A percentile compares a stretch with the other conserved stretches of the same genome.
Conservation (phyloP, 148 eudicot genomes). For the Rhododendron ferrugineum region DNA sequence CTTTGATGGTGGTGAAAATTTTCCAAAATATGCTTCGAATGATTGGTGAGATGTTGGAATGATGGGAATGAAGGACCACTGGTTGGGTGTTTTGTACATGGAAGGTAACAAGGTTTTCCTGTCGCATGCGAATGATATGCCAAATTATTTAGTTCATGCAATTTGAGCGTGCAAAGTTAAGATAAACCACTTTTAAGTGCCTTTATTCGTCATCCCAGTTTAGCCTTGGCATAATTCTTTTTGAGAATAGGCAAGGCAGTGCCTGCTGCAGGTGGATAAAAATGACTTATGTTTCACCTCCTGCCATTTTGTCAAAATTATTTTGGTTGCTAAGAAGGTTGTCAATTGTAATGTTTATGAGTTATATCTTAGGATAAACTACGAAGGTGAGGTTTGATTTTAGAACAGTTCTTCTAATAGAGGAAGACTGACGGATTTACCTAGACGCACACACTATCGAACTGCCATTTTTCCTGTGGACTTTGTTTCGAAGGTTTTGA, state of each 20-base stretch:
- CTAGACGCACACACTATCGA: neutral
- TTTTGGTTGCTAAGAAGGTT: neutral
- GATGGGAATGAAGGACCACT: neutral
- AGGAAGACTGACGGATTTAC: neutral
- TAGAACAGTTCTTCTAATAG: neutral
- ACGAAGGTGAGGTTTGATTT: neutral
- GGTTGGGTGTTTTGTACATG: neutral
- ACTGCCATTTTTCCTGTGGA: neutral
- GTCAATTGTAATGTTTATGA: neutral
- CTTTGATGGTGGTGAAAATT: neutral
- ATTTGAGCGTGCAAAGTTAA: neutral
- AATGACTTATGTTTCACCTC: neutral
- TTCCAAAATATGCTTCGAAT: neutral
- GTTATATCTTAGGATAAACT: neutral
- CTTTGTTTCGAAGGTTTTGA: no score
- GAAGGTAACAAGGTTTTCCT: neutral
- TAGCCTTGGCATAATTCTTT: neutral
- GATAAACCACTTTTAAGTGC: neutral
- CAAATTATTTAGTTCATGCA: neutral
- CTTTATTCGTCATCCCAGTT: neutral
- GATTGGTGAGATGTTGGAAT: constrained; percentile 2
- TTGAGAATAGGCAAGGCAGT: neutral
- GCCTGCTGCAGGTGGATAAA: neutral
- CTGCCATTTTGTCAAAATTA: neutral
- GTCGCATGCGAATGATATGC: neutral